Evolutionary conservation across 345 rosid genomes (phyloP).

Genomic region (Cardiospermum halicacabum): DNA sequence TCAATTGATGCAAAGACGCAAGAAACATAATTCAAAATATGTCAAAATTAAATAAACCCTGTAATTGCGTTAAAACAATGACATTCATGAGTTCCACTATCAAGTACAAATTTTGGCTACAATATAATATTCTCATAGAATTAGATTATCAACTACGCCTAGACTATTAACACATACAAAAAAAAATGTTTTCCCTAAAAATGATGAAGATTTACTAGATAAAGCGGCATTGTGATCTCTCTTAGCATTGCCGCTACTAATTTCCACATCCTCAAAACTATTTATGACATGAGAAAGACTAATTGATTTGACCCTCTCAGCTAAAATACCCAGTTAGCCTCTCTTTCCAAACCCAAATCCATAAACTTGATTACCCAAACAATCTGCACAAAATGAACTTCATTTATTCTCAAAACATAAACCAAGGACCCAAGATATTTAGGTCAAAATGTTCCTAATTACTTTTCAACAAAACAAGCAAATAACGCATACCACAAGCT

Average conservation of each 20-base stretch:
- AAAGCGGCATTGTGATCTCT: slow-evolving; percentile 85
- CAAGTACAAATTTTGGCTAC: not conserved
- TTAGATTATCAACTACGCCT: not conserved
- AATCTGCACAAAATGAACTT: slow-evolving; percentile 20
- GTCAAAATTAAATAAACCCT: not conserved
- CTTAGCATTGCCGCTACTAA: slow-evolving; percentile 53
- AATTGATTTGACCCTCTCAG: slow-evolving; percentile 35
- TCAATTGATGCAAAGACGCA: slow-evolving; percentile 41
- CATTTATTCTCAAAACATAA: not conserved
- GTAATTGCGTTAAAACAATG: not conserved
- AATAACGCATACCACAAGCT: slow-evolving; percentile 93
- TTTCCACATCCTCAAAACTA: slow-evolving; percentile 50
- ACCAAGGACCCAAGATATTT: too few species aligned
- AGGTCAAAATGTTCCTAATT: slow-evolving; percentile 9
- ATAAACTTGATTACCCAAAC: slow-evolving; percentile 43
- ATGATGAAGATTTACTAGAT: slow-evolving; percentile 39
- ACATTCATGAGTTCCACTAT: not conserved
- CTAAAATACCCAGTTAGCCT: slow-evolving; percentile 67
- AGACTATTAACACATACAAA: too few species aligned
- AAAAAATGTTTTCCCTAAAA: too few species aligned
- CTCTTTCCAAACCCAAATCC: slow-evolving; percentile 87
- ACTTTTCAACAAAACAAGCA: slow-evolving; percentile 78
- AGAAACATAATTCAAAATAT: not conserved
- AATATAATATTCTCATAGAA: not conserved
- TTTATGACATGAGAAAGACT: slow-evolving; percentile 44